A percentile compares a stretch with the other conserved stretches of the same genome.
These are phyloP conservation scores for Daldinia caldariorum DNA, from an alignment of 495 filamentous ascomycete genomes.

Conservation along the genomic window DNA sequence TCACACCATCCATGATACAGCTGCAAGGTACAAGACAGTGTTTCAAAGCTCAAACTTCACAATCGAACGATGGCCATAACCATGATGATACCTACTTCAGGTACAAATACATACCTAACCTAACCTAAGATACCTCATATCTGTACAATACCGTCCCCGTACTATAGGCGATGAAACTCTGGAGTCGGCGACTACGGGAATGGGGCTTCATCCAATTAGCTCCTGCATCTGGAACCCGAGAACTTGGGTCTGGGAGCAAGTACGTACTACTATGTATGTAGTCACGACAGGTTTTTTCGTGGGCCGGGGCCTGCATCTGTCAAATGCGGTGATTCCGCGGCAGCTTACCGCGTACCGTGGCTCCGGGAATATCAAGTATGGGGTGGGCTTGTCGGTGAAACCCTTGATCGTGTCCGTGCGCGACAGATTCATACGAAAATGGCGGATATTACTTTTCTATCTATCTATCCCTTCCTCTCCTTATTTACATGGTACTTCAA, in stretches of 20 bases:
- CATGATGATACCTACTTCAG: neutral
- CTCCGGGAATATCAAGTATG: neutral
- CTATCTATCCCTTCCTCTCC: neutral
- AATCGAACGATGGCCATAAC: neutral
- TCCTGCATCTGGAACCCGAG: conserved; percentile 23
- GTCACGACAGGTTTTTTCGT: neutral
- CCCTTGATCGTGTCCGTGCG: conserved; percentile 1
- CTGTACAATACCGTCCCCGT: neutral
- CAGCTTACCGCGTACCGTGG: neutral
- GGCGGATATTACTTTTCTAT: conserved; percentile 1
- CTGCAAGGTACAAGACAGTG: neutral
- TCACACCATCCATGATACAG: neutral
- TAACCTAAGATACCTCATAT: no score
- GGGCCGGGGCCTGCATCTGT: conserved; percentile 2
- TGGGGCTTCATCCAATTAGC: neutral
- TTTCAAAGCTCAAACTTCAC: neutral
- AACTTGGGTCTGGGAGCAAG: conserved; percentile 10
- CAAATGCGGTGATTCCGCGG: conserved; percentile 3
- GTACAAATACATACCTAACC: no score
- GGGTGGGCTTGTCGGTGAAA: conserved; percentile 1
- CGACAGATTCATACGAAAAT: neutral
- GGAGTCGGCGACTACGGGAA: conserved; percentile 2
- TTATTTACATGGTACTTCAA: neutral
- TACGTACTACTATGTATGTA: no score
- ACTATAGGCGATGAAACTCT: neutral